A percentile compares a stretch with the other conserved stretches of the same genome.
Evolutionary conservation across 345 rosid genomes (phyloP).

Genomic region (Linum usitatissimum): DNA sequence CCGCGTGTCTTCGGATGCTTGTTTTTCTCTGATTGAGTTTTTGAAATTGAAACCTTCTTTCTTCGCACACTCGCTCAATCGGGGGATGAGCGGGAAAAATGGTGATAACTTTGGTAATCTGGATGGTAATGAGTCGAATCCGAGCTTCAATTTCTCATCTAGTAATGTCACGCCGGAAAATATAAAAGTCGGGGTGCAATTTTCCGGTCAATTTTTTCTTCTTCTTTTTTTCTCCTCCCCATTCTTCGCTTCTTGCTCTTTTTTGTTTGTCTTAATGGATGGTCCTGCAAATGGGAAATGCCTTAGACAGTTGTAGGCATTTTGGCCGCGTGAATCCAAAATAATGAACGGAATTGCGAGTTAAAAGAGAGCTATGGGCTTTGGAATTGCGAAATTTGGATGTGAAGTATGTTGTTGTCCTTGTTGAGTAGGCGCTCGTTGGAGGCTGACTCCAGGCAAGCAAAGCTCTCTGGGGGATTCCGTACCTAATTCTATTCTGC

Average conservation of each 20-base stretch:
- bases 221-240: background rate
- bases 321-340: background rate
- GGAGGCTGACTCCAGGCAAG: slow-evolving; percentile 91
- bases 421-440: slow-evolving; percentile 85
- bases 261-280: background rate
- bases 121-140: background rate
- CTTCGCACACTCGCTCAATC: too few species aligned
- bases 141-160: background rate
- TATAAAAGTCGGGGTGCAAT: background rate
- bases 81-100: slow-evolving; percentile 9
- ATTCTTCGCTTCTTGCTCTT: background rate
- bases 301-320: background rate
- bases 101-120: background rate
- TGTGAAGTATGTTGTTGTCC: slow-evolving; percentile 88
- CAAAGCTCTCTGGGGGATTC: background rate
- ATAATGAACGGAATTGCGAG: background rate
- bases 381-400: slow-evolving; percentile 28
- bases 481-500: background rate
- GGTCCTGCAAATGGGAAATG: background rate
- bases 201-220: slow-evolving; percentile 4
- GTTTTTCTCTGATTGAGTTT: slow-evolving; percentile 13
- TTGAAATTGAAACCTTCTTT: background rate
- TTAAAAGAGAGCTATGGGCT: slow-evolving; percentile 57
- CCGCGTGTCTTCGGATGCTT: slow-evolving; percentile 24
- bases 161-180: background rate